phyloP scores from a whole-genome alignment of 1,284 basidiomycete genomes.

The Lignosus rhinocerotis region DNA sequence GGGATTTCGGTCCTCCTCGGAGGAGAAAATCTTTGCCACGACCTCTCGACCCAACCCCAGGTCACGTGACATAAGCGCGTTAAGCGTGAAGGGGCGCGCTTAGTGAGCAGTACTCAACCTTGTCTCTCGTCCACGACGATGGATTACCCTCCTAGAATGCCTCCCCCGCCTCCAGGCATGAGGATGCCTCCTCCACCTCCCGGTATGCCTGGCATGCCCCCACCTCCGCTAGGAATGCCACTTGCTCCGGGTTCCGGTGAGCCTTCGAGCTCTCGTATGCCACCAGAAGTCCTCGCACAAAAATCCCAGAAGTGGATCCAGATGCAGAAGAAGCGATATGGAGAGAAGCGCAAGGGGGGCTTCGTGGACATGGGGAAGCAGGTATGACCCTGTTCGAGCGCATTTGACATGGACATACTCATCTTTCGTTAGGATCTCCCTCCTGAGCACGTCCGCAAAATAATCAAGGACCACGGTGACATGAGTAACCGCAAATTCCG shows the following conservation, averaged over 20 bases:
- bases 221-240: slow-evolving; percentile 45
- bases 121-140: slow-evolving; percentile 32
- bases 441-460: slow-evolving; percentile 95
- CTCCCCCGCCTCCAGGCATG: slow-evolving; percentile 54
- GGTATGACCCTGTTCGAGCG: slow-evolving; percentile 42
- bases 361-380: slow-evolving; percentile 94
- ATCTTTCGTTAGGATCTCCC: slow-evolving; percentile 65
- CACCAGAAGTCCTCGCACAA: slow-evolving; percentile 77
- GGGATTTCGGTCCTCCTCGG: too few relatives aligned
- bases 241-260: slow-evolving; percentile 33
- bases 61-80: slow-evolving; percentile 21
- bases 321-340: slow-evolving; percentile 90
- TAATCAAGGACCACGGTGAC: slow-evolving; percentile 97
- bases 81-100: slow-evolving; percentile 14
- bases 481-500: slow-evolving; percentile 97
- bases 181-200: slow-evolving; percentile 49
- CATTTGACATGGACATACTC: slow-evolving; percentile 12
- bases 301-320: slow-evolving; percentile 95
- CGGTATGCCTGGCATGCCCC: slow-evolving; percentile 65
- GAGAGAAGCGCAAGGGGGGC: slow-evolving; percentile 85
- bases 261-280: slow-evolving; percentile 60
- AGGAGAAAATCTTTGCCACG: not conserved
- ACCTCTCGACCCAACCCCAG: not conserved
- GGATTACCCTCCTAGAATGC: slow-evolving; percentile 36
- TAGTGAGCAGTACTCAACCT: slow-evolving; percentile 12